Conservation (phyloP, 768 basidiomycete genomes). For the Coprinopsis cinerea region DNA sequence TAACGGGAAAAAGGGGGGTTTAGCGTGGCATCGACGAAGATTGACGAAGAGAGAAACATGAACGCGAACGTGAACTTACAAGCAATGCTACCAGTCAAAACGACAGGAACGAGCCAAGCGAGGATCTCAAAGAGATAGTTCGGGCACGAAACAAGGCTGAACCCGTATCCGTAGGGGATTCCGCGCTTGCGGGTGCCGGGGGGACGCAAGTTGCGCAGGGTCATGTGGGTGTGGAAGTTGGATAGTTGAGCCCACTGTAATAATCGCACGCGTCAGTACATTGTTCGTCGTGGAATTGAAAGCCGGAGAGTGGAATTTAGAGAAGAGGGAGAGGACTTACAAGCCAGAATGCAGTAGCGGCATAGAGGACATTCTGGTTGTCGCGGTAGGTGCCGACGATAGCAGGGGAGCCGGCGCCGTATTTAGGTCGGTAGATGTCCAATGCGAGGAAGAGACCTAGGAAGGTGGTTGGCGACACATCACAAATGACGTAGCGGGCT, state of each 20-base stretch:
- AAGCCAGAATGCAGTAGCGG: conserved; percentile 62
- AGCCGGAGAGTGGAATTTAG: not conserved
- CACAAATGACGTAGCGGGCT: not conserved
- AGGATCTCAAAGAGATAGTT: conserved; percentile 93
- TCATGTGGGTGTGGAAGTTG: conserved; percentile 80
- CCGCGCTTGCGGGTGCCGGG: conserved; percentile 69
- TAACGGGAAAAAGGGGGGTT: conserved; percentile 21
- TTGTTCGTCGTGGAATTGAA: not conserved
- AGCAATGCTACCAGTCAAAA: conserved; percentile 72
- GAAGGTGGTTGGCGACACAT: not conserved
- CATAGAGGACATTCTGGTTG: conserved; percentile 61
- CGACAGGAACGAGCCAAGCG: conserved; percentile 64
- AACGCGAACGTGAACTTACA: conserved; percentile 42
- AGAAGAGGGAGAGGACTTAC: conserved; percentile 41
- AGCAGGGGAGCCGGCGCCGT: conserved; percentile 58
- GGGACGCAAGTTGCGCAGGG: conserved; percentile 78
- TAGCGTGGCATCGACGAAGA: not conserved
- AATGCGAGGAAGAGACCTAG: conserved; percentile 71
- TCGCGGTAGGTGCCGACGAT: conserved; percentile 58
- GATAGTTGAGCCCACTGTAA: conserved; percentile 76
- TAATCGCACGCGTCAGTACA: conserved; percentile 1
- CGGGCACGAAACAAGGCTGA: conserved; percentile 78
- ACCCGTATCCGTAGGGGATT: conserved; percentile 93
- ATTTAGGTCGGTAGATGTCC: conserved; percentile 78
- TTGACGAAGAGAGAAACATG: not conserved